Conservation (phyloP, 495 filamentous ascomycete species). For the Annulohypoxylon stygium region DNA sequence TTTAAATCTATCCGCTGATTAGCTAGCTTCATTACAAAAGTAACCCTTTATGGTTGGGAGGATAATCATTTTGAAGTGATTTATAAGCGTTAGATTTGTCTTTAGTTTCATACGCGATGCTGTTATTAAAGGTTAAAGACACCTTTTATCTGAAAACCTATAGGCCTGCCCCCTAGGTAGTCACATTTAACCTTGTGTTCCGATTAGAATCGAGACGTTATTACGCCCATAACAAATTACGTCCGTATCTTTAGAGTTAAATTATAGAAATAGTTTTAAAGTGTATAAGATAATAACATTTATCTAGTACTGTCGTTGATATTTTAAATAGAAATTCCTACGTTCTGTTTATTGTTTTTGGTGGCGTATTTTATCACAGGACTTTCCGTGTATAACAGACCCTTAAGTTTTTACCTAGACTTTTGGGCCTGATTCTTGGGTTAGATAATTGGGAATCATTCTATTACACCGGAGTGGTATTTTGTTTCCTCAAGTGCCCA, state of each 20-base stretch:
- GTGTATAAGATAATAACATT: neutral
- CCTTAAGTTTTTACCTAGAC: no score
- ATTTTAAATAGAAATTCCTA: neutral
- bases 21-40: neutral
- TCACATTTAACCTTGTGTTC: slow-evolving; percentile 7
- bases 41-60: neutral
- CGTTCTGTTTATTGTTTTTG: neutral
- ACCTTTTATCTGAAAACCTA: neutral
- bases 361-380: neutral
- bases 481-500: no score
- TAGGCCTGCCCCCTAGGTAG: neutral
- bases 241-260: neutral
- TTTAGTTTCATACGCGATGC: neutral
- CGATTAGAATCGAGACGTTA: neutral
- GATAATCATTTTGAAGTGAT: neutral
- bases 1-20: neutral
- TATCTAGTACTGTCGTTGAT: neutral
- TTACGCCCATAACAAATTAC: neutral
- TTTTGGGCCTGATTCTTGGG: no score
- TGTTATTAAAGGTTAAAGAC: neutral
- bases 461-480: no score
- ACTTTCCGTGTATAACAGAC: neutral
- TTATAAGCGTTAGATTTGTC: neutral
- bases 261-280: neutral
- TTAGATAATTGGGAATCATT: no score